These are phyloP conservation scores for Pythium utonaiense DNA, from an alignment of 352 stramenopile species.

Conservation along the genomic window DNA sequence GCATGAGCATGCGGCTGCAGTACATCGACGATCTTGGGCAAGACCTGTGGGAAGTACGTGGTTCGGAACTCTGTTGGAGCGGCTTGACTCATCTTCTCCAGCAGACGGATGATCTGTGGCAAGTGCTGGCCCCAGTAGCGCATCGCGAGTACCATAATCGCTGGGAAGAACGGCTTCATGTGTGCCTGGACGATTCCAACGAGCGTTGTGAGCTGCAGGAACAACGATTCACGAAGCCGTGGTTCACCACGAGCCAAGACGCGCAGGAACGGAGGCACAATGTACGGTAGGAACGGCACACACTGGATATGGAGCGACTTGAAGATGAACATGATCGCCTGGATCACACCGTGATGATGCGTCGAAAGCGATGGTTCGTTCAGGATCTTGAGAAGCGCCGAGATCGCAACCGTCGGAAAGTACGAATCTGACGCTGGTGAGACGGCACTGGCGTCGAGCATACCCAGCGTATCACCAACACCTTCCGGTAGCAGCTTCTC, in stretches of 20 bases:
- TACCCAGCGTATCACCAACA: conserved; percentile 31
- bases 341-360: conserved; percentile 96
- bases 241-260: conserved; percentile 91
- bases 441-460: conserved; percentile 64
- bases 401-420: conserved; percentile 97
- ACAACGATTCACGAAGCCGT: conserved; percentile 93
- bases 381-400: conserved; percentile 95
- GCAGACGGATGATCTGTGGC: conserved; percentile 93
- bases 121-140: conserved; percentile 97
- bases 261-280: conserved; percentile 96
- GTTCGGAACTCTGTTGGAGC: conserved; percentile 73
- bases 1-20: conserved; percentile 65
- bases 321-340: conserved; percentile 99
- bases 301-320: conserved; percentile 94
- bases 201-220: conserved; percentile 95
- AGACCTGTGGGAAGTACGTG: conserved; percentile 83
- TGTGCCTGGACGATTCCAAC: conserved; percentile 95
- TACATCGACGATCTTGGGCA: conserved; percentile 87
- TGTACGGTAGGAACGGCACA: conserved; percentile 95
- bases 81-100: conserved; percentile 88
- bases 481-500: conserved; percentile 60
- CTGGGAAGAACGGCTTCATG: conserved; percentile 95
- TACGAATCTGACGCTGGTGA: conserved; percentile 89
- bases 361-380: conserved; percentile 93
- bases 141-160: conserved; percentile 95